phyloP scores from a whole-genome alignment of 495 filamentous ascomycete genomes.

The Daldinia concentrica region DNA sequence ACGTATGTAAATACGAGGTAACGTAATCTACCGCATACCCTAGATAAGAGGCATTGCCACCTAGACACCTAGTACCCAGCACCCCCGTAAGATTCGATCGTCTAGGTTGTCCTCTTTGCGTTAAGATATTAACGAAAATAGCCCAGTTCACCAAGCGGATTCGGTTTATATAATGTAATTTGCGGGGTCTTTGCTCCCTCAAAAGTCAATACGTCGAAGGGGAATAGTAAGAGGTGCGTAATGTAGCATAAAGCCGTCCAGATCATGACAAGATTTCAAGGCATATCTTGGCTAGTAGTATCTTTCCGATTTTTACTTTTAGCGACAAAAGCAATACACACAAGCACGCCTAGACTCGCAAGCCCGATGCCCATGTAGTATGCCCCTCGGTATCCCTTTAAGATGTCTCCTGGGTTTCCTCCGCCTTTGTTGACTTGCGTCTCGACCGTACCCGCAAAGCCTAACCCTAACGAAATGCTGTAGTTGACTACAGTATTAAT shows the following conservation, averaged over 20 bases:
- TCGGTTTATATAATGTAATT: background rate
- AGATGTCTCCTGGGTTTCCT: conserved; percentile 39
- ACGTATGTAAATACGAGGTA: background rate
- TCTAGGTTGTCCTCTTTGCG: background rate
- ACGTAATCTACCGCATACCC: background rate
- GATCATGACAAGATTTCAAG: background rate
- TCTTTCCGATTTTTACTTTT: conserved; percentile 25
- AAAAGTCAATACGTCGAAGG: background rate
- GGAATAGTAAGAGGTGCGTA: no score
- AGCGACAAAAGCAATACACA: conserved; percentile 31
- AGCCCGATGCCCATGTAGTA: conserved; percentile 49
- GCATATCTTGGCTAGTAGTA: background rate
- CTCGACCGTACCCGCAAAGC: conserved; percentile 59
- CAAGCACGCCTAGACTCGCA: conserved; percentile 40
- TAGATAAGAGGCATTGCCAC: background rate
- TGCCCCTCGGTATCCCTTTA: conserved; percentile 52
- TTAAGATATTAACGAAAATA: background rate
- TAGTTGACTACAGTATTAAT: conserved; percentile 59
- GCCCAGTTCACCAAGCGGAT: background rate
- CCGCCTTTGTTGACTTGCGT: conserved; percentile 50
- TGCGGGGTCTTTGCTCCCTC: background rate
- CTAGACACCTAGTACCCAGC: background rate
- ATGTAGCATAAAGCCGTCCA: background rate
- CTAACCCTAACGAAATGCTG: conserved; percentile 56
- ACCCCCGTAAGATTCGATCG: background rate